Evolutionary conservation across 2,329 filamentous ascomycete genomes (phyloP).

Genomic region (Aspergillus udagawae): DNA sequence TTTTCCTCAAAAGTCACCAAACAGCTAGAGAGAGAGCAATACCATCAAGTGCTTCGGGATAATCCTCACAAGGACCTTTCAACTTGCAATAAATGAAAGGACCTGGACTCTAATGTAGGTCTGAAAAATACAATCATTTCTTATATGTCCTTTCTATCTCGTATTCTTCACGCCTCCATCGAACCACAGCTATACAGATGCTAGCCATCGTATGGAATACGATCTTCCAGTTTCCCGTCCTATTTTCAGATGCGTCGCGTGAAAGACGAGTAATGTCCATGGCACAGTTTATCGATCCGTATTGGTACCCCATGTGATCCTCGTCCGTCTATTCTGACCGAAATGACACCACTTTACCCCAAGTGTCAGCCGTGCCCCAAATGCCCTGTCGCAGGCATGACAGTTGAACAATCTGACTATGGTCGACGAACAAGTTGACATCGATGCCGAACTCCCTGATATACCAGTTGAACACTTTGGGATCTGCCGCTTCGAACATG

Average conservation of each 20-base stretch:
- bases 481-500: constrained; percentile 58
- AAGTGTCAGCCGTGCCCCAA: constrained; percentile 55
- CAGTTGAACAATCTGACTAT: constrained; percentile 56
- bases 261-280: not conserved
- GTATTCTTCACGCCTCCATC: not conserved
- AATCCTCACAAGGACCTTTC: not conserved
- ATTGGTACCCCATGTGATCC: not conserved
- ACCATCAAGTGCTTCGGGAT: too few relatives aligned
- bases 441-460: constrained; percentile 54
- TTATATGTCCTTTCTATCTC: not conserved
- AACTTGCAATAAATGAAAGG: not conserved
- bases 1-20: too few relatives aligned
- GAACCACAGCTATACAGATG: not conserved
- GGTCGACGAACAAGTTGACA: constrained; percentile 56
- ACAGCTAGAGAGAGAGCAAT: too few relatives aligned
- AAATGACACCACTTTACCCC: constrained; percentile 49
- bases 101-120: not conserved
- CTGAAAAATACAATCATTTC: not conserved
- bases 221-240: not conserved
- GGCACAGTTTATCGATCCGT: not conserved
- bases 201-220: not conserved
- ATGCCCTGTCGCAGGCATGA: constrained; percentile 50
- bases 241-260: too few relatives aligned
- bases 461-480: constrained; percentile 55
- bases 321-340: constrained; percentile 18